Base-by-base conservation (phyloP, 768 basidiomycete species). In the Sarcodon sp. region DNA sequence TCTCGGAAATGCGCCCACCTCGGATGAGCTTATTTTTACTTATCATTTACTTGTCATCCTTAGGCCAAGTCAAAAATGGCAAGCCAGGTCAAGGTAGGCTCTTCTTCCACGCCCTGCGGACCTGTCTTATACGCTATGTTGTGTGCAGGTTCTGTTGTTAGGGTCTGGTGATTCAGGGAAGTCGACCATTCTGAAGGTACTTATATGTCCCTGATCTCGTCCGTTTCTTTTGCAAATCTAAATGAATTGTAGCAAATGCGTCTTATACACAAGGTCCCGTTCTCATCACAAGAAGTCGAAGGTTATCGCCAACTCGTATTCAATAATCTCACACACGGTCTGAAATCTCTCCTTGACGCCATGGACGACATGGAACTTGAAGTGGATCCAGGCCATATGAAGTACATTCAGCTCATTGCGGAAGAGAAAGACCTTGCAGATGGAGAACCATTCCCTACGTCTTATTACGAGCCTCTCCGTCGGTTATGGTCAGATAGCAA, bases 111-210 rank as follows among this genome's bases (percentile, higher is more conserved):
- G 27, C 13, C 39, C 21, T 27, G 7, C 8, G 13, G 15, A 4
- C 5, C 39, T 13, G 35, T 41, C 7, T n/a, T 6, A 13, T n/a
- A 50, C 43, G 13, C 51, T 4, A 50, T 33, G 32, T 27, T 13
- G 33, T 45, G 6, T 49, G 16, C 51, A 92, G 84, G 82, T 96
- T 12, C 71, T 97, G 45, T 72, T 97, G 21, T 72, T 97, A 35
- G 92, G 92, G 38, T 92, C 92, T 38, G 92, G 92, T 31, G 92
- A 94, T 61, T 87, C 84, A 33, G 92, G 92, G 18, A 97, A 96
- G 65, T 88, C 86, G 6, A 96, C 92, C 7, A 75, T 96, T 58
- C 73, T 92, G 62, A 92, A 91, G 72, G 84, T 83, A 51, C 39
- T 61, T 33, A 44, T 50, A 15, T 18, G n/a, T 38, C n/a, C 7